phyloP scores from a whole-genome alignment of 306 rosid species.

The Vicia sativa region DNA sequence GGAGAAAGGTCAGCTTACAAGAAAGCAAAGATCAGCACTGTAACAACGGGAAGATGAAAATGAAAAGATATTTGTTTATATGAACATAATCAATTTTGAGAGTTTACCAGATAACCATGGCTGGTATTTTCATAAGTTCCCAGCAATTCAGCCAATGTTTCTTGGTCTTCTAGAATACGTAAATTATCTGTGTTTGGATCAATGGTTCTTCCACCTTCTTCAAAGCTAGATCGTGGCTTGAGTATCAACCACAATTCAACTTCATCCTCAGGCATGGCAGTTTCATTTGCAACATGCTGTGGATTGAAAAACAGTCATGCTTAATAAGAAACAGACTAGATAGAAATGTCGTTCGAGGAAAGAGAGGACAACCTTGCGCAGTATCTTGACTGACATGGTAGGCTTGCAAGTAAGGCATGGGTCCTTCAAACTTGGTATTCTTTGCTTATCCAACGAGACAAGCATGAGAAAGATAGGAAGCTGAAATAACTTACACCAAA shows the following conservation, averaged over 20 bases:
- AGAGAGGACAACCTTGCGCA: conserved; percentile 58
- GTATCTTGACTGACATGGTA: conserved; percentile 50
- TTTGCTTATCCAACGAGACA: conserved; percentile 64
- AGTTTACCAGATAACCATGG: conserved; percentile 65
- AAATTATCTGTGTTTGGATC: conserved; percentile 52
- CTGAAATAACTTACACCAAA: conserved; percentile 46
- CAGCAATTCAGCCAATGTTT: conserved; percentile 60
- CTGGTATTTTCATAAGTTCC: conserved; percentile 22
- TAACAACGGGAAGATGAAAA: conserved; percentile 13
- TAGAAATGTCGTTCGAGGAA: conserved; percentile 24
- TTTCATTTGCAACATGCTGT: conserved; percentile 63
- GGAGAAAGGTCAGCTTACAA: conserved; percentile 1
- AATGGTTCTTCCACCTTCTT: conserved; percentile 33
- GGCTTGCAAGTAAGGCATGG: conserved; percentile 68
- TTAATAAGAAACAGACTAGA: conserved; percentile 12
- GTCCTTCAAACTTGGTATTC: conserved; percentile 53
- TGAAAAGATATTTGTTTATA: background rate
- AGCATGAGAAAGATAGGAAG: conserved; percentile 53
- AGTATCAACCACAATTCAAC: conserved; percentile 58
- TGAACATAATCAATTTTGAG: conserved; percentile 11
- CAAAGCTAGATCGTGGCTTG: conserved; percentile 41
- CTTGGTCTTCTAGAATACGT: conserved; percentile 49
- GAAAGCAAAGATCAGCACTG: background rate
- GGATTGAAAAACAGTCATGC: conserved; percentile 33
- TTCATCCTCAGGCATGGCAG: conserved; percentile 44